Evolutionary conservation across 192 early-diverging fungal species (phyloP).

Genomic region (Hyaloraphidium curvatum): DNA sequence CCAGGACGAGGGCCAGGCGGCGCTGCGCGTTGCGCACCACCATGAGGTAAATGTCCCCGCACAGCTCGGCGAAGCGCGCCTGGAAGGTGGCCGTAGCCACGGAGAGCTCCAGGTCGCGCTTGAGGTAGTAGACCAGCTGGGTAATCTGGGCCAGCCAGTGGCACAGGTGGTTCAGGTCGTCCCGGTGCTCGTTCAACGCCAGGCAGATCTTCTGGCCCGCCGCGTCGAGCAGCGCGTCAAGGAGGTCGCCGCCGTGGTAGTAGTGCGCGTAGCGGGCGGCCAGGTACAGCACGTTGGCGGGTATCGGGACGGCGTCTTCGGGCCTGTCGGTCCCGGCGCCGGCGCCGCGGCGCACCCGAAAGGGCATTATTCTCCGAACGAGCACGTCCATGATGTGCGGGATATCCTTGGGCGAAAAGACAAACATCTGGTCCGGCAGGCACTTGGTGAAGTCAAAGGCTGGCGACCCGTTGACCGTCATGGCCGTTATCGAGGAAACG

Average conservation of each 20-base stretch:
- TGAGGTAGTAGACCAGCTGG: slow-evolving; percentile 67
- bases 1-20: neutral
- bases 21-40: slow-evolving; percentile 6
- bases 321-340: slow-evolving; percentile 20
- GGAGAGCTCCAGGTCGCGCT: slow-evolving; percentile 59
- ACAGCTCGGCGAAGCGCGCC: slow-evolving; percentile 57
- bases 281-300: slow-evolving; percentile 71
- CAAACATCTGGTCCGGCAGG: slow-evolving; percentile 85
- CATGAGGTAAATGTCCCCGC: slow-evolving; percentile 27
- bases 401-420: slow-evolving; percentile 58
- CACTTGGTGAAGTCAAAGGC: slow-evolving; percentile 63
- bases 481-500: no score
- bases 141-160: slow-evolving; percentile 78
- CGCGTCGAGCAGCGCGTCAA: slow-evolving; percentile 43
- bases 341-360: no score
- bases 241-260: slow-evolving; percentile 44
- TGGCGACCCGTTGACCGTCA: no score
- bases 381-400: slow-evolving; percentile 50
- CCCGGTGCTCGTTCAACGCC: slow-evolving; percentile 14
- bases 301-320: neutral
- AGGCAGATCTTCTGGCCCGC: slow-evolving; percentile 29
- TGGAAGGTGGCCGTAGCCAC: slow-evolving; percentile 51
- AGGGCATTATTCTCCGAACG: slow-evolving; percentile 31
- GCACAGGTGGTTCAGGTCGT: slow-evolving; percentile 39
- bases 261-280: slow-evolving; percentile 77